Conservation (phyloP, 176 grass and related monocot genomes). For the Oropetium thomaeum region DNA sequence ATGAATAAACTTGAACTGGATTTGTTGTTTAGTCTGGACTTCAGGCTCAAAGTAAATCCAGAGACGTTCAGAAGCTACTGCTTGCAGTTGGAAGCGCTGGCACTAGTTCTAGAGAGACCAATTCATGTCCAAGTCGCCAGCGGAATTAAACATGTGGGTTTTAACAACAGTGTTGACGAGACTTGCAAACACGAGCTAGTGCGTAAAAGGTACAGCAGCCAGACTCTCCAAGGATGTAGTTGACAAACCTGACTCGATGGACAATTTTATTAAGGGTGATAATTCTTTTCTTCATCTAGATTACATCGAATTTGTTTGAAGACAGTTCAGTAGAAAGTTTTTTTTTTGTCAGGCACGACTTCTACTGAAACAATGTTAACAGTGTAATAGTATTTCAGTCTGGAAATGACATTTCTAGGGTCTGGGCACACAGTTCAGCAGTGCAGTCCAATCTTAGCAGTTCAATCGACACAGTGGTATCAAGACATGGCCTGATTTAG, state of each 20-base stretch:
- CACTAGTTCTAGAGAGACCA: slow-evolving; percentile 52
- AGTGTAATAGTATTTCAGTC: neutral
- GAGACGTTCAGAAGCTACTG: slow-evolving; percentile 69
- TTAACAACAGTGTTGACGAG: slow-evolving; percentile 44
- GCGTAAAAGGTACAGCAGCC: slow-evolving; percentile 32
- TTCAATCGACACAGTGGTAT: neutral
- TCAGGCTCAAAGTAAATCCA: slow-evolving; percentile 75
- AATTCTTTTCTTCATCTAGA: slow-evolving; percentile 24
- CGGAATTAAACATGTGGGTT: slow-evolving; percentile 8
- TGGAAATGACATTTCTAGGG: neutral
- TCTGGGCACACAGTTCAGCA: neutral
- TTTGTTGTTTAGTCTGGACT: slow-evolving; percentile 82
- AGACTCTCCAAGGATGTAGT: slow-evolving; percentile 51
- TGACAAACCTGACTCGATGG: slow-evolving; percentile 15
- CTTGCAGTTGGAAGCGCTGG: slow-evolving; percentile 52
- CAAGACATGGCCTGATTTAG: neutral
- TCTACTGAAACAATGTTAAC: neutral
- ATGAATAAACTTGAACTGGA: slow-evolving; percentile 82
- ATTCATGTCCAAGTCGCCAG: slow-evolving; percentile 40
- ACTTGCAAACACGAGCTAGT: slow-evolving; percentile 47
- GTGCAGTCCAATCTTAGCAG: neutral
- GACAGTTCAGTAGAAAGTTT: neutral
- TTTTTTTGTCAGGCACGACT: slow-evolving; percentile 7
- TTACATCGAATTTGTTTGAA: neutral
- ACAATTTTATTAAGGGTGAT: slow-evolving; percentile 14